Evolutionary conservation across 805 yeast species (phyloP), one percentile per base, ranked within the genome.

Genomic region (Kodamaea kakaduensis): DNA sequence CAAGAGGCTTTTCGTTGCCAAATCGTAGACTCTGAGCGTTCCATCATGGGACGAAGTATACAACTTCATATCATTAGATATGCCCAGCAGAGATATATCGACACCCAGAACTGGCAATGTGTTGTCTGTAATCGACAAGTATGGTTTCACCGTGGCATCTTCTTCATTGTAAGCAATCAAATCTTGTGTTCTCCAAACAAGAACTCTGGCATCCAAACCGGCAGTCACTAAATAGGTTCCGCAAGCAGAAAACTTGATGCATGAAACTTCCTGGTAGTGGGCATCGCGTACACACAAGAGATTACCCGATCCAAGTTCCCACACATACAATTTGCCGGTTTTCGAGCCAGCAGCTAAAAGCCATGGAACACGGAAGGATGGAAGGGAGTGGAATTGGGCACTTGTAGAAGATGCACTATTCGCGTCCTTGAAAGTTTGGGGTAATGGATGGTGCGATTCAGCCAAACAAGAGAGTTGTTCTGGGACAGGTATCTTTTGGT

Each of bases 221-320:
- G 82, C 85, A 4, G 89, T 74, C 5, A 84, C 71, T 27, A 90
- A 52, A 38, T 75, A 80, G 15, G 78, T 73, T n/a, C 69, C 69
- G 51, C 87, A 84, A 9, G 60, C 44, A 1, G 84, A 63, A 48
- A 84, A 77, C 44, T 67, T 69, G 22, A 90, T 54, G 20, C 67
- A 69, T 0, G 81, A 71, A 6, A 87, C 72, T 5, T 71, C 67
- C 59, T 90, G 97, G 56, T 86, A 90, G 61, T 90, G 97, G 1
- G 86, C 81, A 33, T 84, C 89, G 50, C 77, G 78, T 3, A 78
- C 94, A 31, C 75, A 67, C 16, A 89, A 51, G 31, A 93, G 66
- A 16, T 75, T 59, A 0, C 97, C 97, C 2, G 93, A 81, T 7
- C 70, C 58, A 34, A 89, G 52, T 48, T 87, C 95, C 97, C 97